Conservation (phyloP, 164 flowering plant species). For the Liquidambar formosana region DNA sequence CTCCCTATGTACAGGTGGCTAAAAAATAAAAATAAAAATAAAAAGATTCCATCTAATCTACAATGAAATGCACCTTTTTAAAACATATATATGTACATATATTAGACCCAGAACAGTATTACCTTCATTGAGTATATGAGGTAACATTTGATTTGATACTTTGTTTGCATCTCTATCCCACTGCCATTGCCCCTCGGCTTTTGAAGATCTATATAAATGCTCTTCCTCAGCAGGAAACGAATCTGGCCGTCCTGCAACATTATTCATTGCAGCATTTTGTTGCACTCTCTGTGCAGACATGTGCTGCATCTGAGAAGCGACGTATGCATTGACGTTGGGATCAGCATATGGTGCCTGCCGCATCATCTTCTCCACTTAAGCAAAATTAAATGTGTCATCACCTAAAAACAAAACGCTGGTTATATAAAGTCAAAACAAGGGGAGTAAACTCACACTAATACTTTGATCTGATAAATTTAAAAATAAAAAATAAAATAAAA, state of each 20-base stretch:
- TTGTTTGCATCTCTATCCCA: constrained; percentile 36
- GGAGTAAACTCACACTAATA: too few species aligned
- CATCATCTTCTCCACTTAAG: constrained; percentile 23
- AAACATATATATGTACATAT: too few species aligned
- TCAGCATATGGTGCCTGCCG: constrained; percentile 30
- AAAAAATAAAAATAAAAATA: too few species aligned
- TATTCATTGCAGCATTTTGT: constrained; percentile 14
- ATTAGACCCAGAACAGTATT: not conserved
- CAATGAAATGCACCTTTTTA: not conserved
- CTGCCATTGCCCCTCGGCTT: constrained; percentile 32
- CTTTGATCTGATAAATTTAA: too few species aligned
- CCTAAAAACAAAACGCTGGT: not conserved
- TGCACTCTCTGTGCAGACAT: constrained; percentile 29
- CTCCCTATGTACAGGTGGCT: not conserved
- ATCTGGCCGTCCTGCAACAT: constrained; percentile 32
- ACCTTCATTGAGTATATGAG: constrained; percentile 28
- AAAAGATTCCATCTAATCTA: not conserved
- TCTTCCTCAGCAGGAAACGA: constrained; percentile 34
- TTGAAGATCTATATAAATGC: constrained; percentile 18
- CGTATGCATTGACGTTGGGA: constrained; percentile 26
- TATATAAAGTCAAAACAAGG: too few species aligned
- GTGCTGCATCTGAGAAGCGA: constrained; percentile 29
- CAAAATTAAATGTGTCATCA: not conserved
- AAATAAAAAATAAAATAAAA: too few species aligned
- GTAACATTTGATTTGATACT: constrained; percentile 20